Evolutionary conservation across 208 protist species (phyloP), one percentile per base, ranked within the genome.

Genomic region (Acanthamoeba lenticulata): DNA sequence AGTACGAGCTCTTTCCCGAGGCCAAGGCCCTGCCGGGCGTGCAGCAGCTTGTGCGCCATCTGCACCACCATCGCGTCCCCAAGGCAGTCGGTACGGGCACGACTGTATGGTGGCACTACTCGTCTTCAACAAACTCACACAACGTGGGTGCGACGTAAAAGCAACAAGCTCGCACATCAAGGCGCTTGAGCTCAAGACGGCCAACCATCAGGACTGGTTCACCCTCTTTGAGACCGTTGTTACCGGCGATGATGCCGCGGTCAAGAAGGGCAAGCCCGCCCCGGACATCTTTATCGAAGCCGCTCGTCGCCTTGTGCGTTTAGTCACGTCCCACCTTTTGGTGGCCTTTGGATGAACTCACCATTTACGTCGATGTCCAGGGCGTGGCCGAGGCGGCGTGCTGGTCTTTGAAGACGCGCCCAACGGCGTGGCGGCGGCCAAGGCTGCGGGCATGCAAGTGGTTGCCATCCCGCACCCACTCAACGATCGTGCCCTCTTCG

Each of bases 231-330:
- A 69, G 27, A 69, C 32, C 0, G 83, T 95, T 0, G 47, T 95
- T 29, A 72, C 40, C 1, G 92, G 88, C 38, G 95, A 96, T 45
- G 95, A 96, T 40, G 19, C 24, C 21, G 38, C 24, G 24, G 36
- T 96, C 24, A 93, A 94, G 60, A 9, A 21, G 29, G 95, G 95
- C 34, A 96, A 96, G 88, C 95, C 95, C 44, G 60, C 83, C 24
- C 95, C 95, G 2, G 95, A 96, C 83, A 96, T 96, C n/a, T 96
- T 95, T 47, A 27, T 96, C 36, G 36, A 27, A 34, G 79, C 91
- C 32, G 95, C 95, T 45, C 94, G 91, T 38, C 57, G 88, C 9
- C 34, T 96, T 27, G 55, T 62, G 29, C 55, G 55, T 27, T 27
- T 62, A 5, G 5, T 62, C 24, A 29, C 55, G 0, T 2, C 55